Evolutionary conservation across 176 grass and related monocot species (phyloP), one percentile per base, ranked within the genome.

Genomic region (Carex kokanica): DNA sequence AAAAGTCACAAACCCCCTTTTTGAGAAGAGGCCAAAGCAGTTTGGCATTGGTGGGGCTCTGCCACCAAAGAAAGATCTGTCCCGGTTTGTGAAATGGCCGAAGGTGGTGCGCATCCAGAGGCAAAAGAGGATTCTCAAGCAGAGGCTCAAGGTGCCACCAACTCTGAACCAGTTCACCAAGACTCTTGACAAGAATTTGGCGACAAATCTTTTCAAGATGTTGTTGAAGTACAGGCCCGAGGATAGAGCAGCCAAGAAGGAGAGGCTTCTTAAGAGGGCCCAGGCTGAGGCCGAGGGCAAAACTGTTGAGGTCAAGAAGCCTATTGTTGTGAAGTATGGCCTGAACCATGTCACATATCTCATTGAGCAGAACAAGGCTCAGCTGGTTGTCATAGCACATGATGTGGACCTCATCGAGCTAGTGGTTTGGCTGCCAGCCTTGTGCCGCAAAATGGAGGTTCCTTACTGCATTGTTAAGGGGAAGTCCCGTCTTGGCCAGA

Each of bases 21-120:
- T 97, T 68, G 94, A 97, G 91, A 97, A 94, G 88, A 91, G 90
- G 83, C 92, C 92, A 52, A 97, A 93, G 89, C 94, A 97, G 87
- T 97, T 97, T 32, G 94, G 91, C 1, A 93, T 97, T 70, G 94
- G 92, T 18, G 92, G 91, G 0, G 94, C 94, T 0, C 66, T 97
- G 8, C 92, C 94, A 59, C 94, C 94, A 18, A 97, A 94, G 92
- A 94, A 89, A 80, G 92, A 97, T 74, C 88, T 97, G 2, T 86
- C 90, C 69, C 49, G 92, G 5, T 97, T 97, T 80, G 92, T 97
- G 38, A 97, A 97, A 87, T 97, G 92, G 92, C 94, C 92, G 55
- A 97, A 97, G 92, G 90, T 97, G 1, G 94, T 97, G 8, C 82
- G 94, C 14, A 97, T 97, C 67, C 92, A 97, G 85, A 87, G 94